A percentile compares a stretch with the other conserved stretches of the same genome.
phyloP scores from a whole-genome alignment of 192 early-diverging fungal genomes.

The Spinellus fusiger region DNA sequence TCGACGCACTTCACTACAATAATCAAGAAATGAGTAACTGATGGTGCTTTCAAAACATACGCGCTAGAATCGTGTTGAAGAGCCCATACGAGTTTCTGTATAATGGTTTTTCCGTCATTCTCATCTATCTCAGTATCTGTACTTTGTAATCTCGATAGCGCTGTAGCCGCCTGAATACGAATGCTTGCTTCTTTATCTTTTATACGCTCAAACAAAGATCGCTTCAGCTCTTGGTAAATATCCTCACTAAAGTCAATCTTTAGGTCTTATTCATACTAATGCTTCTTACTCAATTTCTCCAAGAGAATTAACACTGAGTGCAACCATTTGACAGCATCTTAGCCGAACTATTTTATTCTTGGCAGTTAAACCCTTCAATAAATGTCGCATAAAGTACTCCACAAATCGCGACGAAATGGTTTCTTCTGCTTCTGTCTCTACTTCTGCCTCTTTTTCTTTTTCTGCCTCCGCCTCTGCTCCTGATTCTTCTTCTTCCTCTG shows the following conservation, averaged over 20 bases:
- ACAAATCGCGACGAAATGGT: conserved; percentile 66
- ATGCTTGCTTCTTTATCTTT: conserved; percentile 77
- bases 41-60: conserved; percentile 33
- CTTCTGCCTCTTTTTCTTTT: conserved; percentile 35
- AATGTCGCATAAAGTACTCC: conserved; percentile 59
- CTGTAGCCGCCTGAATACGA: conserved; percentile 72
- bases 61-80: conserved; percentile 72
- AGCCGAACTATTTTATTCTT: conserved; percentile 73
- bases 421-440: conserved; percentile 37
- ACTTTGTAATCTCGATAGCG: conserved; percentile 70
- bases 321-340: conserved; percentile 73
- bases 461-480: conserved; percentile 8
- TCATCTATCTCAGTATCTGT: conserved; percentile 46
- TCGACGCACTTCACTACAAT: conserved; percentile 70
- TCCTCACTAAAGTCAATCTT: conserved; percentile 51
- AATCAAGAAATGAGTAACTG: conserved; percentile 8
- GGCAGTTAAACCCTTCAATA: conserved; percentile 72
- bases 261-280: background rate
- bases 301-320: conserved; percentile 62
- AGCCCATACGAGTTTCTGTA: conserved; percentile 54
- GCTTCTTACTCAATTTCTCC: conserved; percentile 52
- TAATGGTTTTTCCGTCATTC: conserved; percentile 52
- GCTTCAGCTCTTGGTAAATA: conserved; percentile 62
- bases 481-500: conserved; percentile 36
- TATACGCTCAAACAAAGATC: conserved; percentile 62